Evolutionary conservation across 1,284 basidiomycete genomes (phyloP), one percentile per base, ranked within the genome.

Genomic region (Pseudozyma sp.): DNA sequence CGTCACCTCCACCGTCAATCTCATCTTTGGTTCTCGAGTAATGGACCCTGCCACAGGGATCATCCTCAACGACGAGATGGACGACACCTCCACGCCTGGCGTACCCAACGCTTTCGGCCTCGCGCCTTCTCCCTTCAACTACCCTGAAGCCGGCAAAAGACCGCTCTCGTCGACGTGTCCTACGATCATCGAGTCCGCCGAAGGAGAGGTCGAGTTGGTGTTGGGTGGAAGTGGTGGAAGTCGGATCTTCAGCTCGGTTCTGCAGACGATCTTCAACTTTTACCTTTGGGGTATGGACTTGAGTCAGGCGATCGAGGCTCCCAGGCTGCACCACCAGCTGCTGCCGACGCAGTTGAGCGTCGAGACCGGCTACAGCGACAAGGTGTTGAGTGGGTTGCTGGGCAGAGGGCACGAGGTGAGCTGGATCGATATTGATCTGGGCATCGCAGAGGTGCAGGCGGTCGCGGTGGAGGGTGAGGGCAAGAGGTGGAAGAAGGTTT

Each of bases 251-350:
- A 87, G 89, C 0, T 86, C 93, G 0, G 86, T 97, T 7, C 89
- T 92, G 50, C 94, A 96, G 83, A 89, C 91, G 29, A 85, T 98
- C 8, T 85, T 97, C 24, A 94, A 96, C 84, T 65, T 42, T 11
- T 83, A 94, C 24, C 88, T 92, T 58, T 92, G 92, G 88, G 94
- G 92, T 0, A 87, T 92, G 85, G 90, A 96, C 79, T 84, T 92
- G 34, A 90, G 91, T 62, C 84, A 88, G 34, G 93, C 95, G 0
- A 90, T 98, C 39, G 96, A 98, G 85, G 88, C 86, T 69, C 91
- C 92, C 0, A 88, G 95, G n/a, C 83, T 97, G n/a, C 95, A 98
- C 81, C 90, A 97, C 81, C 96, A 98, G 83, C 63, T 82, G 24
- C 59, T 82, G 7, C 80, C 80, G 9, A 56, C 54, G 16, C 30